These are phyloP conservation scores for Termitomyces sp. DNA, from an alignment of 768 basidiomycete genomes.

Conservation along the genomic window DNA sequence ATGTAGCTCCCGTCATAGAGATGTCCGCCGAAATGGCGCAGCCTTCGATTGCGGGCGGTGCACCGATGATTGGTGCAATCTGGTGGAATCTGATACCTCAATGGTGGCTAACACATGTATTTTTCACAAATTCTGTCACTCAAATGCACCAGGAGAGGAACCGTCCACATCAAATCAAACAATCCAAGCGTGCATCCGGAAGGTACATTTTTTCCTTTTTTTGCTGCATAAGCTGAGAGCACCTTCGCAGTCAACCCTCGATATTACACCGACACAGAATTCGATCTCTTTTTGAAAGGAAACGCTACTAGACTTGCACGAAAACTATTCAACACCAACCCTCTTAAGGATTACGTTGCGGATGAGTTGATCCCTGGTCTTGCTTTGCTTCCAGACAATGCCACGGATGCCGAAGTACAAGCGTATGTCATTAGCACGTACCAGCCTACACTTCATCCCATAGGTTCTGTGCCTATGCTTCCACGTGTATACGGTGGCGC, in stretches of 20 bases:
- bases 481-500: slow-evolving; percentile 14
- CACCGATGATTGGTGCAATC: neutral
- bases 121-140: neutral
- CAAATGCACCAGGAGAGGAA: slow-evolving; percentile 6
- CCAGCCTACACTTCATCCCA: slow-evolving; percentile 9
- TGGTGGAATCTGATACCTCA: slow-evolving; percentile 19
- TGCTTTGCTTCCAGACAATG: slow-evolving; percentile 6
- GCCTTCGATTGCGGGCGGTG: neutral
- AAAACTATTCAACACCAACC: slow-evolving; percentile 10
- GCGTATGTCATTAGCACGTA: slow-evolving; percentile 1
- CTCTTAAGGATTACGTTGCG: slow-evolving; percentile 1
- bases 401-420: slow-evolving; percentile 12
- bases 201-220: neutral
- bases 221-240: neutral
- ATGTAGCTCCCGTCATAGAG: slow-evolving; percentile 17
- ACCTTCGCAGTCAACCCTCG: slow-evolving; percentile 10
- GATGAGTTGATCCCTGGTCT: slow-evolving; percentile 10
- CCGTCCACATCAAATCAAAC: slow-evolving; percentile 8
- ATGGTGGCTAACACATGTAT: slow-evolving; percentile 4
- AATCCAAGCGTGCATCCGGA: slow-evolving; percentile 16
- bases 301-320: slow-evolving; percentile 12
- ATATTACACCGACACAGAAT: slow-evolving; percentile 3
- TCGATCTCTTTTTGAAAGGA: slow-evolving; percentile 14
- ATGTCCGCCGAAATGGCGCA: neutral
- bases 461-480: slow-evolving; percentile 18